Evolutionary conservation across 202 grass and related monocot genomes (phyloP).

Genomic region (Brachypodium distachyon): DNA sequence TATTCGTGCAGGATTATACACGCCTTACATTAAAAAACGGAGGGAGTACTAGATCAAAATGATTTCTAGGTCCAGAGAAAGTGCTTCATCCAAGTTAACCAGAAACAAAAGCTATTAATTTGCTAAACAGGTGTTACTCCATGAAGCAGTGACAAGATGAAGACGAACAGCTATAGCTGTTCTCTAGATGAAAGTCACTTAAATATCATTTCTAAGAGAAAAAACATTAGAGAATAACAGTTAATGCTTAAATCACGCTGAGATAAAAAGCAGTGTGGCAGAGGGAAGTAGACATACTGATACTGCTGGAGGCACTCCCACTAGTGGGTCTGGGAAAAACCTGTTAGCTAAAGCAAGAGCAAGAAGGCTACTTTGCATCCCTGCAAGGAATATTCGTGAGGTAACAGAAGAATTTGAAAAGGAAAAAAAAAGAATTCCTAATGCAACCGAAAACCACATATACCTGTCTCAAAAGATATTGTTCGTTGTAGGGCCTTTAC

Average conservation of each 20-base stretch:
- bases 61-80: neutral
- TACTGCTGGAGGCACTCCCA: conserved; percentile 89
- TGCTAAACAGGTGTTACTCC: neutral
- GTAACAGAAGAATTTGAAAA: conserved; percentile 14
- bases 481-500: conserved; percentile 88
- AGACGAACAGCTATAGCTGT: neutral
- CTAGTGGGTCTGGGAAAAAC: conserved; percentile 89
- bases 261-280: neutral
- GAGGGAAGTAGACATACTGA: conserved; percentile 53
- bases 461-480: conserved; percentile 91
- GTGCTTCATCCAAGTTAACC: neutral
- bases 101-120: neutral
- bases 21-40: too few relatives aligned
- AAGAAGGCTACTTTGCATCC: conserved; percentile 99
- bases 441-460: neutral
- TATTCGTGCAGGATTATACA: too few relatives aligned
- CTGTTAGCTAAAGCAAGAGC: conserved; percentile 98
- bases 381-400: conserved; percentile 36
- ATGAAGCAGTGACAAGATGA: neutral
- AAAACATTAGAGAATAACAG: neutral
- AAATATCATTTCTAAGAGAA: neutral
- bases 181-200: neutral
- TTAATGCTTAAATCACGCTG: neutral
- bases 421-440: neutral
- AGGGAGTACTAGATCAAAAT: neutral